These are phyloP conservation scores for Aspergillus carlsbadensis DNA, from an alignment of 495 filamentous ascomycete species.

Conservation along the genomic window DNA sequence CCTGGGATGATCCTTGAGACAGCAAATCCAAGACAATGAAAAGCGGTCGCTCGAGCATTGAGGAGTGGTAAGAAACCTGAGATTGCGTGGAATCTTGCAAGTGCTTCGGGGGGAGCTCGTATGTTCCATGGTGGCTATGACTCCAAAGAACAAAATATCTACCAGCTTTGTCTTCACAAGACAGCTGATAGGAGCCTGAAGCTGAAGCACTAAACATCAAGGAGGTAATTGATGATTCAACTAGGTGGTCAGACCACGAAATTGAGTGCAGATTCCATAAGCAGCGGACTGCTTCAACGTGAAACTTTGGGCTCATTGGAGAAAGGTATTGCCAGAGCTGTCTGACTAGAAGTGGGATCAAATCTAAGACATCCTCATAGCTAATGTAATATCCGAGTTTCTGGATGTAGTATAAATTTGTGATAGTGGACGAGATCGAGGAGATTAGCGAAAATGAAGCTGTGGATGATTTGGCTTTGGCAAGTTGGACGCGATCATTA, in stretches of 20 bases:
- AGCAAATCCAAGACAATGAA: conserved; percentile 82
- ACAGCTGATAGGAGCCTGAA: conserved; percentile 26
- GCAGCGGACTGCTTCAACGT: conserved; percentile 85
- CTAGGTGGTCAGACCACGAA: conserved; percentile 53
- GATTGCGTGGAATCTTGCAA: conserved; percentile 42
- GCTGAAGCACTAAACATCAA: conserved; percentile 59
- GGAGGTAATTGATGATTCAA: conserved; percentile 78
- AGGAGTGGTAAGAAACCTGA: conserved; percentile 39
- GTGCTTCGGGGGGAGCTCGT: conserved; percentile 52
- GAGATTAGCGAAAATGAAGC: conserved; percentile 46
- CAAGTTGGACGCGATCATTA: conserved; percentile 29
- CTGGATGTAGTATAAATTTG: conserved; percentile 59
- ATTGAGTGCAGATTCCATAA: conserved; percentile 80
- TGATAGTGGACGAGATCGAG: conserved; percentile 61
- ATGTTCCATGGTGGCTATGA: conserved; percentile 67
- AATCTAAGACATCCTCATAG: conserved; percentile 56
- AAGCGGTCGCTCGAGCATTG: conserved; percentile 78
- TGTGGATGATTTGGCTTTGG: conserved; percentile 27
- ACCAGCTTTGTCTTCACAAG: conserved; percentile 37
- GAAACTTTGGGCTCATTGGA: conserved; percentile 79
- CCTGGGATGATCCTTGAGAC: conserved; percentile 66
- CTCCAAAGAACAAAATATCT: conserved; percentile 77
- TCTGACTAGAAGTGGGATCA: conserved; percentile 66
- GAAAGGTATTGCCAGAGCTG: conserved; percentile 79
- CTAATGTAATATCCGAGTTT: conserved; percentile 47